A percentile compares a stretch with the other conserved stretches of the same genome.
These are phyloP conservation scores for Euclidium syriacum DNA, from an alignment of 345 rosid species.

Conservation along the genomic window DNA sequence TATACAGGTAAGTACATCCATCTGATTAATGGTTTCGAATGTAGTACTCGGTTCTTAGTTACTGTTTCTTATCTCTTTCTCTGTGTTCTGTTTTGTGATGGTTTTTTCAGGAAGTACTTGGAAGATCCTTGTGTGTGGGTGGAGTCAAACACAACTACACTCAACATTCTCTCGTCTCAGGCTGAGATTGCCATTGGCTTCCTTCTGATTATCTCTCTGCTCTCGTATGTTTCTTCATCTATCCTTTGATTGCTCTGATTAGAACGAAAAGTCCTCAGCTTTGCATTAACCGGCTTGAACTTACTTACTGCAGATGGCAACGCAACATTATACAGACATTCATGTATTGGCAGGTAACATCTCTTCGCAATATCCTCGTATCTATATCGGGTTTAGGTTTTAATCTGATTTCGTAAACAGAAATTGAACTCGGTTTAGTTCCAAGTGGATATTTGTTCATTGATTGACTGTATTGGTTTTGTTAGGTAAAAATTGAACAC, in stretches of 20 bases:
- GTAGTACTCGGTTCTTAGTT: slow-evolving; percentile 1
- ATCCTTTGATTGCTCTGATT: not conserved
- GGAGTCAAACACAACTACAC: slow-evolving; percentile 81
- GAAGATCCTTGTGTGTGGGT: slow-evolving; percentile 97
- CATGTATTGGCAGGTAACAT: slow-evolving; percentile 98
- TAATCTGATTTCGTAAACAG: no score
- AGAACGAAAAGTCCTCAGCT: not conserved
- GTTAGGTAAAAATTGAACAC: no score
- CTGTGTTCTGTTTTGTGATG: slow-evolving; percentile 16
- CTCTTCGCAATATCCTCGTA: no score
- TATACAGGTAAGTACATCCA: slow-evolving; percentile 60
- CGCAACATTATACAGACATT: slow-evolving; percentile 95
- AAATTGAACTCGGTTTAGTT: no score
- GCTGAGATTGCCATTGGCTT: slow-evolving; percentile 92
- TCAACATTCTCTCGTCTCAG: slow-evolving; percentile 80
- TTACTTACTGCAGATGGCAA: slow-evolving; percentile 71
- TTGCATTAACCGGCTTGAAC: not conserved
- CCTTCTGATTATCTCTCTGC: slow-evolving; percentile 64
- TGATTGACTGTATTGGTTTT: no score
- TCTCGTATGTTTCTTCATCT: slow-evolving; percentile 52
- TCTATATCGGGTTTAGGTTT: no score
- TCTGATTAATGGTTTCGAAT: not conserved
- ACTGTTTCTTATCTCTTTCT: not conserved
- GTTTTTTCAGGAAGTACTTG: slow-evolving; percentile 66
- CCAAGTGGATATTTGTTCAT: no score